phyloP scores from a whole-genome alignment of 441 rosid species.

The Croton setiger region DNA sequence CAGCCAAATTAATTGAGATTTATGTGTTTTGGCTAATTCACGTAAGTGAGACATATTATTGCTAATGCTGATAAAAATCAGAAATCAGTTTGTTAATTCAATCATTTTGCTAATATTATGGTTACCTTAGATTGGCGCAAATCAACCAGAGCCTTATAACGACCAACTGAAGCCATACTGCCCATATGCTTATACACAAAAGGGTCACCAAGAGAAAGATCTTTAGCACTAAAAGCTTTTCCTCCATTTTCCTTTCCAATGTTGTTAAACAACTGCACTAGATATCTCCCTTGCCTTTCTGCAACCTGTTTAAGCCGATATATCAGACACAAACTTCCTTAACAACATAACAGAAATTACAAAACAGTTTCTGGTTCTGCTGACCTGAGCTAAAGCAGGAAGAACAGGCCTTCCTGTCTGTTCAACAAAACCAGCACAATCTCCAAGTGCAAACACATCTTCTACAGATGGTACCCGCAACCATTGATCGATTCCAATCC shows the following conservation, averaged over 20 bases:
- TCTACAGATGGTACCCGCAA: slow-evolving; percentile 68
- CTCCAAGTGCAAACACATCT: slow-evolving; percentile 92
- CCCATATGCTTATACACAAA: slow-evolving; percentile 85
- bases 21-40: no score
- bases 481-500: slow-evolving; percentile 85
- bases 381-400: slow-evolving; percentile 91
- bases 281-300: slow-evolving; percentile 86
- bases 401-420: slow-evolving; percentile 79
- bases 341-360: no score
- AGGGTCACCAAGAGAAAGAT: slow-evolving; percentile 54
- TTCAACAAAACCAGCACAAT: slow-evolving; percentile 87
- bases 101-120: no score
- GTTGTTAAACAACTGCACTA: slow-evolving; percentile 54
- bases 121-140: slow-evolving; percentile 78
- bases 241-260: slow-evolving; percentile 68
- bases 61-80: no score
- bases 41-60: no score
- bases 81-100: no score
- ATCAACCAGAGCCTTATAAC: slow-evolving; percentile 89
- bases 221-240: slow-evolving; percentile 50
- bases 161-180: slow-evolving; percentile 91
- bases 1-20: no score
- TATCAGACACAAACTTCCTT: no score
- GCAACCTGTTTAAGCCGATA: slow-evolving; percentile 71
- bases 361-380: no score